Base-by-base conservation (phyloP, 1,284 basidiomycete genomes). In the Fomitopsis betulina region DNA sequence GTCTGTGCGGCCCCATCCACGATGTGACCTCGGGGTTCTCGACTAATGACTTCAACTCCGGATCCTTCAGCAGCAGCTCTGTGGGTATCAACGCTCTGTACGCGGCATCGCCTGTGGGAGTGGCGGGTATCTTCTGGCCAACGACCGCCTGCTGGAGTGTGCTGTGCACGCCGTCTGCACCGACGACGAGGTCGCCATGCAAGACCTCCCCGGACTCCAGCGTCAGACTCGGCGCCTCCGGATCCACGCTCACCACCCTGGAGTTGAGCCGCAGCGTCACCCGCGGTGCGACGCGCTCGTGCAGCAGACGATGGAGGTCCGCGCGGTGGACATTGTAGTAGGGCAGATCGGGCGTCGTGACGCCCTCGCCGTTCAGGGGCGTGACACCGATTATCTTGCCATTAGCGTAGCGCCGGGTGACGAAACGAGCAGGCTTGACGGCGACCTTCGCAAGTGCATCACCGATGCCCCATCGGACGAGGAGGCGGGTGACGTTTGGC, bases 271-370 rank as follows among this genome's bases (percentile, higher is more conserved):
- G 72, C 50, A 87, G 73, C 2, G 72, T 68, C 19, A 84, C 83
- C 33, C 65, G 65, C 4, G 78, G 74, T 4, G 64, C 64, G 9
- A 79, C 79, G 35, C 81, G 73, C 25, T 81, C 79, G 60, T 76
- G 77, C 13, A 87, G 71, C 17, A 84, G 70, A 9, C 74, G 68
- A 62, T 83, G 79, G 40, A 88, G 76, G 57, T 85, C 81, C 13
- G 81, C 82, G 56, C 86, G 82, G 76, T 88, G 75, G 53, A 78
- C 70, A 60, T 80, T 77, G 62, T 76, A 79, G 66, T 80, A 80
- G 1, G 79, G 79, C 45, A 51, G 49, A 17, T 51, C 49, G 30
- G 49, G 49, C 13, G 49, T 33, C n/a, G 49, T 51, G 32, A 51
- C 9, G 32, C 49, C 49, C 49, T 51, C 49, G 32, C 49, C 49